Conservation (phyloP, 176 grass and related monocot genomes). For the Oryza meridionalis region DNA sequence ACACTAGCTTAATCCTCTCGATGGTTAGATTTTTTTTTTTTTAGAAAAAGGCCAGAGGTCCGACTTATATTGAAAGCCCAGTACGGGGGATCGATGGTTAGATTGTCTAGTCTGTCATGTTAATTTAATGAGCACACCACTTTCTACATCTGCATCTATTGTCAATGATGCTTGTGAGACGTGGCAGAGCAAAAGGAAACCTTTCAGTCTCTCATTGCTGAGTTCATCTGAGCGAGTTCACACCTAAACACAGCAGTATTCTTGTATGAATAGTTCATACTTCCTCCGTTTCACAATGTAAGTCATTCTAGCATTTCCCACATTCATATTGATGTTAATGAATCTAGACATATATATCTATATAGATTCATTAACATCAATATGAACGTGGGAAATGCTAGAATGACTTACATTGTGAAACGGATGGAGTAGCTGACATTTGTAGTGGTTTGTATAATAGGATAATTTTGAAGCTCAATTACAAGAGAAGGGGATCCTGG, state of each 20-base stretch:
- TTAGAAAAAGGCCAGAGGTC: too few species aligned
- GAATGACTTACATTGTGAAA: too few species aligned
- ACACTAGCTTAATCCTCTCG: background rate
- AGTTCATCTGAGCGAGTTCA: constrained; percentile 59
- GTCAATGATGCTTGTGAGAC: constrained; percentile 52
- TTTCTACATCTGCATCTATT: background rate
- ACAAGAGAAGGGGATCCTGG: constrained; percentile 70
- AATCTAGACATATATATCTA: too few species aligned
- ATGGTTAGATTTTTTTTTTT: background rate
- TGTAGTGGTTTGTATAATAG: constrained; percentile 39
- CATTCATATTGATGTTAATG: too few species aligned
- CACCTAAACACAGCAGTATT: background rate
- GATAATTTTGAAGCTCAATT: constrained; percentile 64
- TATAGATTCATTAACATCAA: too few species aligned
- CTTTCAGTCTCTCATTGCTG: constrained; percentile 56
- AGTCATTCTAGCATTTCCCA: too few species aligned
- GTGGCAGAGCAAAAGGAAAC: constrained; percentile 72
- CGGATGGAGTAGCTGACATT: constrained; percentile 44
- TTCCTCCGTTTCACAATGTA: too few species aligned
- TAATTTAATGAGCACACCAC: constrained; percentile 6
- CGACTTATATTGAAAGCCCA: too few species aligned
- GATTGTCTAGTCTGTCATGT: constrained; percentile 10
- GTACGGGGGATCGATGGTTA: background rate
- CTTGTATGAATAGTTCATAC: background rate
- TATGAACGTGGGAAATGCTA: too few species aligned